Evolutionary conservation across 225 moss, liverwort and hornwort genomes (phyloP).

Genomic region (Pleurozium schreberi): DNA sequence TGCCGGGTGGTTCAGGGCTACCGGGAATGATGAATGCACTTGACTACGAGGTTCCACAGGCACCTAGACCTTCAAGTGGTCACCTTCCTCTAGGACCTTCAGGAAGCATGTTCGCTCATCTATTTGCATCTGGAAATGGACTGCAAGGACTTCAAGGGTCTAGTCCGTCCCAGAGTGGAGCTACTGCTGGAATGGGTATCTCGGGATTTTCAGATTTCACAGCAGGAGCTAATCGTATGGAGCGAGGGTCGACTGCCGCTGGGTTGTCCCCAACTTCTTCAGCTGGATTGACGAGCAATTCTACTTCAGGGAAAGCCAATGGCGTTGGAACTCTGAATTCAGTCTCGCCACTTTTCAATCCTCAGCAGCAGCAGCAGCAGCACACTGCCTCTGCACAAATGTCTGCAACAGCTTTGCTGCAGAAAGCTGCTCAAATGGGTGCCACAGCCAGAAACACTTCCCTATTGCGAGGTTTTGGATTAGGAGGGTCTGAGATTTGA

Average conservation of each 20-base stretch:
- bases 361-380: conserved; percentile 67
- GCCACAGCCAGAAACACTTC: conserved; percentile 86
- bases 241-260: conserved; percentile 62
- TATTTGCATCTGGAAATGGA: conserved; percentile 76
- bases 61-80: conserved; percentile 57
- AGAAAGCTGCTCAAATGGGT: conserved; percentile 99
- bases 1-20: conserved; percentile 57
- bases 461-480: conserved; percentile 76
- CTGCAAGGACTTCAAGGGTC: conserved; percentile 60
- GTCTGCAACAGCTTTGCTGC: conserved; percentile 98
- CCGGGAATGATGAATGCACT: conserved; percentile 61
- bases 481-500: conserved; percentile 58
- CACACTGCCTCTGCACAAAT: conserved; percentile 82
- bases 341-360: conserved; percentile 70
- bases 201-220: conserved; percentile 88
- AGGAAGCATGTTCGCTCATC: conserved; percentile 71
- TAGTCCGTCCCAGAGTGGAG: conserved; percentile 61
- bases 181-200: conserved; percentile 65
- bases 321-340: conserved; percentile 48
- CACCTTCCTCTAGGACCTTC: conserved; percentile 49
- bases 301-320: conserved; percentile 64
- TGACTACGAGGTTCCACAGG: conserved; percentile 89
- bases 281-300: conserved; percentile 70
- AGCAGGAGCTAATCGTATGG: conserved; percentile 61
- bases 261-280: conserved; percentile 78